Evolutionary conservation across 2,329 filamentous ascomycete species (phyloP), one percentile per base, ranked within the genome.

Genomic region (Cladosporium cucumerinum): DNA sequence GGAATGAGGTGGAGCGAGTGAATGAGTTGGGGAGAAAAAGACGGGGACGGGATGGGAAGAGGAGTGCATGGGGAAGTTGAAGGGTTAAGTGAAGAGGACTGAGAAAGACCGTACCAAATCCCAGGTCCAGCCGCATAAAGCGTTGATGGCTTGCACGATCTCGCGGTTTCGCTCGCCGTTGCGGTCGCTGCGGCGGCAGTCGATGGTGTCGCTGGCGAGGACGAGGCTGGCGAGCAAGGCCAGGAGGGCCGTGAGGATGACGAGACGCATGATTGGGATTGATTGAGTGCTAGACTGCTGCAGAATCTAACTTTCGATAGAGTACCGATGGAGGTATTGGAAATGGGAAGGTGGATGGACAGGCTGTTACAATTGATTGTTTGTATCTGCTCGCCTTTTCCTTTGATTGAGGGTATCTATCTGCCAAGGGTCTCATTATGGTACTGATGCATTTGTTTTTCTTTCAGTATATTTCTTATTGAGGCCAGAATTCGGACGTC

Each of bases 1-100:
- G 2, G 14, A 18, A n/a, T 16, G 32, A 11, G 11, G 14, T 14
- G 3, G 4, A 18, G 16, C 34, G 34, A 43, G 18, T 8, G 6
- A 6, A n/a, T 14, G 18, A 2, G 18, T 7, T 6, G 18, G 14
- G 6, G 18, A 43, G 39, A 46, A 11, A n/a, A 4, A 7, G 34
- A n/a, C 5, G n/a, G 5, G 39, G 10, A 12, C 1, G 3, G 8
- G 7, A 1, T 1, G 4, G 8, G n/a, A 1, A 21, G n/a, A 7
- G 36, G 16, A 18, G 18, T 7, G 18, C 11, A n/a, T 3, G 36
- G 8, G 14, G 36, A 14, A 7, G 2, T 3, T 10, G 39, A 21
- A 21, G 6, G 16, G 39, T 7, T 12, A 18, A 2, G n/a, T 21
- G 39, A 43, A 18, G 8, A 8, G n/a, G 18, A 43, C 4, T 7